These are phyloP conservation scores for Tetrapyrgos nigripes DNA, from an alignment of 1,284 basidiomycete species.

Conservation along the genomic window DNA sequence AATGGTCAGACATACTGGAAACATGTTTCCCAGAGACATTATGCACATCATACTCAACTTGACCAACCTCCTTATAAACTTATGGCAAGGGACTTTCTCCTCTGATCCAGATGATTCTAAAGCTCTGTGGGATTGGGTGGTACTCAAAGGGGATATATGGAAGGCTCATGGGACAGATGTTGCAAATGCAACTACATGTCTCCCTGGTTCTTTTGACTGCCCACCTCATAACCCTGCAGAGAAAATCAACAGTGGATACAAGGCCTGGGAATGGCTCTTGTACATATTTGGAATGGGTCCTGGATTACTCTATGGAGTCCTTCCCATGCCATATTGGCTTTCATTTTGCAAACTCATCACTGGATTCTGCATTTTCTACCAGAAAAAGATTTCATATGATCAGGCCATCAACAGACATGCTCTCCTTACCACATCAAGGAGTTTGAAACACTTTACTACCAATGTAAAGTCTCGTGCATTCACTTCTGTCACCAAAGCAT, in stretches of 20 bases:
- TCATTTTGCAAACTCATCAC: slow-evolving; percentile 31
- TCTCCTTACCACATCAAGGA: slow-evolving; percentile 22
- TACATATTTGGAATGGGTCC: slow-evolving; percentile 33
- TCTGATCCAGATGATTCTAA: slow-evolving; percentile 17
- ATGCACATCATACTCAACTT: slow-evolving; percentile 42
- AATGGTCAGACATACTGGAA: slow-evolving; percentile 39
- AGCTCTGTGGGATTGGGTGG: slow-evolving; percentile 34
- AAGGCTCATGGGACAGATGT: slow-evolving; percentile 28
- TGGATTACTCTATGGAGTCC: slow-evolving; percentile 29
- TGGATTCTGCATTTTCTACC: slow-evolving; percentile 26
- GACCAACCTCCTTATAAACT: slow-evolving; percentile 32
- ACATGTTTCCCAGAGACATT: slow-evolving; percentile 32
- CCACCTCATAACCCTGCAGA: slow-evolving; percentile 3
- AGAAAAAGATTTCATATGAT: slow-evolving; percentile 19
- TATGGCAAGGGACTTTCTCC: slow-evolving; percentile 31
- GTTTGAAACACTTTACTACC: slow-evolving; percentile 30
- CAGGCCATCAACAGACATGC: slow-evolving; percentile 13
- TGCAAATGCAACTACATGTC: too few relatives aligned
- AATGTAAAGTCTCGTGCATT: slow-evolving; percentile 22
- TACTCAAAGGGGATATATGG: slow-evolving; percentile 22
- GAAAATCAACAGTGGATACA: too few relatives aligned
- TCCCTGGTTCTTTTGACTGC: too few relatives aligned
- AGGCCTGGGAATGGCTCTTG: slow-evolving; percentile 24
- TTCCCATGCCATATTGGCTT: slow-evolving; percentile 30
- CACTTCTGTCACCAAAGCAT: slow-evolving; percentile 29